These are phyloP conservation scores for Huntiella moniliformis DNA, from an alignment of 2,329 filamentous ascomycete genomes.

Conservation along the genomic window DNA sequence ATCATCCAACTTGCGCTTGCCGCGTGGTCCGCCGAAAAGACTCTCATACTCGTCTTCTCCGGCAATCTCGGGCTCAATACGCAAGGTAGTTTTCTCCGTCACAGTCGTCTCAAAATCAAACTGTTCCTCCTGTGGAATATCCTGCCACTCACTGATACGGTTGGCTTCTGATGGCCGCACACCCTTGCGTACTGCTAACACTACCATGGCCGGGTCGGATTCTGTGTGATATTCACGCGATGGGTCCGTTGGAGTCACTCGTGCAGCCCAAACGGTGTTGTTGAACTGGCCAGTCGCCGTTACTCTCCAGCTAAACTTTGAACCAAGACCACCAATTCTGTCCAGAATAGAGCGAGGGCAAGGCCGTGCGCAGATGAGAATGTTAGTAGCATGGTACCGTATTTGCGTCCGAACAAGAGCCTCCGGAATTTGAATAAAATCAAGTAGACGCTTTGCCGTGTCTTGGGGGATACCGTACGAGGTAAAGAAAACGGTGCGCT, in stretches of 20 bases:
- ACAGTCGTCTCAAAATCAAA: slow-evolving; percentile 69
- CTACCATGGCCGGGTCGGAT: slow-evolving; percentile 58
- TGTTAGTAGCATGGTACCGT: slow-evolving; percentile 70
- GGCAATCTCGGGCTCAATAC: slow-evolving; percentile 54
- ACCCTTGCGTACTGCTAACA: slow-evolving; percentile 61
- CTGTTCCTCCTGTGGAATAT: slow-evolving; percentile 48
- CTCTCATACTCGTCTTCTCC: slow-evolving; percentile 45
- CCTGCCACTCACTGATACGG: slow-evolving; percentile 69
- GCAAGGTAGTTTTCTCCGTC: slow-evolving; percentile 67
- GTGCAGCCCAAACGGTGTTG: slow-evolving; percentile 72
- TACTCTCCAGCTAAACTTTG: slow-evolving; percentile 68
- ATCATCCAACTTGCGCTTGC: slow-evolving; percentile 30
- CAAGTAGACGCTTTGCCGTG: slow-evolving; percentile 54
- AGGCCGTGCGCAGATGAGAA: slow-evolving; percentile 69
- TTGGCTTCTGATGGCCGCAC: slow-evolving; percentile 61
- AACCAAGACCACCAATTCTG: slow-evolving; percentile 73
- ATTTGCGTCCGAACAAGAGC: slow-evolving; percentile 50
- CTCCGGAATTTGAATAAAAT: slow-evolving; percentile 45
- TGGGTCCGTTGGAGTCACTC: slow-evolving; percentile 52
- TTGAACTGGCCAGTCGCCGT: slow-evolving; percentile 57
- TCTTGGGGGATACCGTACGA: slow-evolving; percentile 64
- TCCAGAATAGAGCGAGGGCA: slow-evolving; percentile 54
- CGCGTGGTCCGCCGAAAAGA: slow-evolving; percentile 38
- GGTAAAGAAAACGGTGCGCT: slow-evolving; percentile 78
- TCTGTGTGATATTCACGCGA: slow-evolving; percentile 58